Percentiles rank a stretch among this genome's conserved stretches.
Conservation (phyloP, 805 yeast species). For the Ogataea glucozyma region DNA sequence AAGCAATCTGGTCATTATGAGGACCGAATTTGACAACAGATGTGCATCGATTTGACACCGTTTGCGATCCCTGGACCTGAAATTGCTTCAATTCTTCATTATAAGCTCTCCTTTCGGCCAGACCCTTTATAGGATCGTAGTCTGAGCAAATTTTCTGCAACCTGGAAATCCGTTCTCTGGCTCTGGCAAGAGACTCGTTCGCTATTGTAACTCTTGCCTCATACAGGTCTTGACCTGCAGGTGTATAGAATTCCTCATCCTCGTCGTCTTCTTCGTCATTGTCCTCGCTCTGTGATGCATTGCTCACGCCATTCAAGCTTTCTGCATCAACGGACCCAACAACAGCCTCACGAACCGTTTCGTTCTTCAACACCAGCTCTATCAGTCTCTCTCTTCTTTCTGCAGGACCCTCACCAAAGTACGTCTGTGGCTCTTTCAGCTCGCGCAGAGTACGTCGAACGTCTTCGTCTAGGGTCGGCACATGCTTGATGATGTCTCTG, state of each 20-base stretch:
- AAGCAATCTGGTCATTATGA: slow-evolving; percentile 44
- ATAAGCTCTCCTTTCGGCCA: slow-evolving; percentile 18
- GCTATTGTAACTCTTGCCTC: slow-evolving; percentile 56
- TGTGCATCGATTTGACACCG: slow-evolving; percentile 68
- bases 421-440: slow-evolving; percentile 57
- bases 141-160: slow-evolving; percentile 35
- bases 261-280: slow-evolving; percentile 45
- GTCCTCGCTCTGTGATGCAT: not conserved
- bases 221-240: slow-evolving; percentile 59
- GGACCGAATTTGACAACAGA: slow-evolving; percentile 54
- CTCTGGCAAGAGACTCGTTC: slow-evolving; percentile 46
- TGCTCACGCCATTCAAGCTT: not conserved
- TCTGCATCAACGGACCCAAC: not conserved
- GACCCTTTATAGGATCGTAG: slow-evolving; percentile 30
- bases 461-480: slow-evolving; percentile 69
- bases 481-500: slow-evolving; percentile 23
- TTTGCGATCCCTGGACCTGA: slow-evolving; percentile 65
- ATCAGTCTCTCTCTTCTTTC: slow-evolving; percentile 58
- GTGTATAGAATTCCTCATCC: slow-evolving; percentile 84
- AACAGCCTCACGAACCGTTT: slow-evolving; percentile 20
- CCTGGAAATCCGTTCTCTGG: slow-evolving; percentile 42
- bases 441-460: slow-evolving; percentile 51
- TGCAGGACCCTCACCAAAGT: slow-evolving; percentile 58
- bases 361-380: slow-evolving; percentile 40
- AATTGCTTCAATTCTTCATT: slow-evolving; percentile 33